Conservation (phyloP, 805 yeast species). For the Tetrapisispora fleetii region DNA sequence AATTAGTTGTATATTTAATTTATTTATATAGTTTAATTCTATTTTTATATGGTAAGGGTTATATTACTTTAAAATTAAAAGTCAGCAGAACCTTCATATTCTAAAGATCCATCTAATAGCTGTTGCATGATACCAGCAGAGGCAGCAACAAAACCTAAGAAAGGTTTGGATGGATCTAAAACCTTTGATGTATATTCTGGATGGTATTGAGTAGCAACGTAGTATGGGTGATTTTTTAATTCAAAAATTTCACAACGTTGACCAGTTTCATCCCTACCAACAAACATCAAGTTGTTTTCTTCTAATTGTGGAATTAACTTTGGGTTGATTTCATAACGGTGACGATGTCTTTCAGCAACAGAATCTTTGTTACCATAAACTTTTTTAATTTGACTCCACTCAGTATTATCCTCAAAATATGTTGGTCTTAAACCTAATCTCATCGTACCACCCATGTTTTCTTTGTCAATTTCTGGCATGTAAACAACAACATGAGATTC, state of each 20-base stretch:
- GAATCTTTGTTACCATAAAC: conserved; percentile 62
- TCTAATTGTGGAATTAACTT: conserved; percentile 63
- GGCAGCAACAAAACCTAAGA: conserved; percentile 93
- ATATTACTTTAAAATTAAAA: neutral
- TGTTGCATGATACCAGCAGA: conserved; percentile 72
- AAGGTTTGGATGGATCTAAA: conserved; percentile 91
- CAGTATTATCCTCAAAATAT: conserved; percentile 57
- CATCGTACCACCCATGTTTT: conserved; percentile 97
- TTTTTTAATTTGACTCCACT: conserved; percentile 61
- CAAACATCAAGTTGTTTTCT: conserved; percentile 69
- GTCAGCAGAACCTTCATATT: conserved; percentile 9
- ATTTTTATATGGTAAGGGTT: neutral
- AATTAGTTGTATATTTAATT: conserved; percentile 1
- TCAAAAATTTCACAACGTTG: conserved; percentile 93
- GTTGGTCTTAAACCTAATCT: conserved; percentile 93
- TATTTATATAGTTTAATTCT: neutral
- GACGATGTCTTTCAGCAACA: conserved; percentile 93
- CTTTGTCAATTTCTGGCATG: conserved; percentile 97
- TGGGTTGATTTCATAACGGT: conserved; percentile 96
- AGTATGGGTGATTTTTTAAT: conserved; percentile 78
- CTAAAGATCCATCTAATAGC: conserved; percentile 37
- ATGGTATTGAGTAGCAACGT: conserved; percentile 93
- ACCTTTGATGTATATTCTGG: conserved; percentile 97
- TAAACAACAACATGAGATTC: conserved; percentile 68
- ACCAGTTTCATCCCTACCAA: conserved; percentile 86